Percentiles rank a stretch among this genome's conserved stretches.
These are phyloP conservation scores for Debaryomyces subglobosus DNA, from an alignment of 1,139 yeast species.

Conservation along the genomic window DNA sequence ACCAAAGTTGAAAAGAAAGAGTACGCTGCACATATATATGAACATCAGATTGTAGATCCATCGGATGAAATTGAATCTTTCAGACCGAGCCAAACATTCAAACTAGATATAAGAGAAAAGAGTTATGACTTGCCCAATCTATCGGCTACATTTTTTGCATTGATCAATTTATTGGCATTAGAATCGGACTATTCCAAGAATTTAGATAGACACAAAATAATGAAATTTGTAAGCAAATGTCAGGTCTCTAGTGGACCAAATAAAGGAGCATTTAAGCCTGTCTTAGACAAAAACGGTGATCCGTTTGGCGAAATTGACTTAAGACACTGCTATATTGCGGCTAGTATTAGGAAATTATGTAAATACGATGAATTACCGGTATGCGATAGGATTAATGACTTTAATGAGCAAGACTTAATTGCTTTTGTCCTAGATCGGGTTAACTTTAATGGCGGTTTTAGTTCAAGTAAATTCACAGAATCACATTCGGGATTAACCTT, in stretches of 20 bases:
- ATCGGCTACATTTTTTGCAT: slow-evolving; percentile 70
- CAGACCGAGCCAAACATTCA: slow-evolving; percentile 55
- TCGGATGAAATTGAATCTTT: slow-evolving; percentile 48
- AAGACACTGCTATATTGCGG: slow-evolving; percentile 76
- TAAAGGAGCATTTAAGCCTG: slow-evolving; percentile 51
- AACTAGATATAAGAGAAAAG: slow-evolving; percentile 17
- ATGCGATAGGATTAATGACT: slow-evolving; percentile 30
- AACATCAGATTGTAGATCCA: slow-evolving; percentile 41
- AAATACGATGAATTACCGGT: slow-evolving; percentile 36
- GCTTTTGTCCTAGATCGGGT: slow-evolving; percentile 46
- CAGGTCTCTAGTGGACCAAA: slow-evolving; percentile 62
- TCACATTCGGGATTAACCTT: slow-evolving; percentile 88
- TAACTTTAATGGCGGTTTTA: slow-evolving; percentile 69
- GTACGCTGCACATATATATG: slow-evolving; percentile 51
- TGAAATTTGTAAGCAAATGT: slow-evolving; percentile 55
- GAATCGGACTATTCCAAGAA: slow-evolving; percentile 39
- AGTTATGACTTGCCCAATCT: slow-evolving; percentile 62
- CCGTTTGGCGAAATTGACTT: slow-evolving; percentile 69
- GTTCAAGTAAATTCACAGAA: slow-evolving; percentile 50
- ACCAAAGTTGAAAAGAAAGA: slow-evolving; percentile 25
- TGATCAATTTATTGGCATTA: slow-evolving; percentile 52
- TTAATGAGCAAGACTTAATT: slow-evolving; percentile 43
- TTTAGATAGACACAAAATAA: slow-evolving; percentile 47
- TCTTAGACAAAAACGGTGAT: slow-evolving; percentile 29
- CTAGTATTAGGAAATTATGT: slow-evolving; percentile 59